Percentiles rank a stretch among this genome's conserved stretches.
Evolutionary conservation across 129 eudicot species (phyloP).

Genomic region (Centrapalus pauciflorus): DNA sequence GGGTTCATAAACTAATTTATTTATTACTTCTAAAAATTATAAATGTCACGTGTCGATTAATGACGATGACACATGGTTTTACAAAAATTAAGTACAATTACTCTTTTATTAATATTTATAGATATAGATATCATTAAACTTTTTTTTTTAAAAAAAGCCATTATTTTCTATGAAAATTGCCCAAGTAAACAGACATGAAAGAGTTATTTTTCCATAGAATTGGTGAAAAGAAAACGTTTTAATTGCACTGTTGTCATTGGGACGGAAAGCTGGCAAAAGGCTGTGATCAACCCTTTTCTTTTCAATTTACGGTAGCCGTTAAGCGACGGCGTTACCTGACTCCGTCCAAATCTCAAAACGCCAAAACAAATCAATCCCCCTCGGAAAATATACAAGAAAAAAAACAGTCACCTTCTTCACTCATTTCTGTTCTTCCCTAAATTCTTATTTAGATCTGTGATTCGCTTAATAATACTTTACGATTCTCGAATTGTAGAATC

Average conservation of each 20-base stretch:
- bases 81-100: too few species aligned
- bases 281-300: slow-evolving; percentile 22
- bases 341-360: slow-evolving; percentile 8
- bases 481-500: background rate
- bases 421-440: slow-evolving; percentile 18
- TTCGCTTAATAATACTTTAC: background rate
- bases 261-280: slow-evolving; percentile 22
- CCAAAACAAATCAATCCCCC: slow-evolving; percentile 10
- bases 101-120: too few species aligned
- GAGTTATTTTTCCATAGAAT: too few species aligned
- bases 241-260: slow-evolving; percentile 9
- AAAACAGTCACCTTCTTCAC: background rate
- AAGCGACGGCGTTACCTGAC: slow-evolving; percentile 10
- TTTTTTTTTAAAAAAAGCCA: too few species aligned
- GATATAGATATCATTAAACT: too few species aligned
- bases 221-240: background rate
- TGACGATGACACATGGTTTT: too few species aligned
- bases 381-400: slow-evolving; percentile 2
- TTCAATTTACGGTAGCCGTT: slow-evolving; percentile 1
- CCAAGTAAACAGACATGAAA: too few species aligned
- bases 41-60: too few species aligned
- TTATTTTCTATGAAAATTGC: too few species aligned
- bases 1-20: too few species aligned
- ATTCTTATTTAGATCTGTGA: slow-evolving; percentile 9
- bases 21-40: too few species aligned